These are phyloP conservation scores for Cystobasidium ongulense DNA, from an alignment of 768 basidiomycete genomes.

Conservation along the genomic window DNA sequence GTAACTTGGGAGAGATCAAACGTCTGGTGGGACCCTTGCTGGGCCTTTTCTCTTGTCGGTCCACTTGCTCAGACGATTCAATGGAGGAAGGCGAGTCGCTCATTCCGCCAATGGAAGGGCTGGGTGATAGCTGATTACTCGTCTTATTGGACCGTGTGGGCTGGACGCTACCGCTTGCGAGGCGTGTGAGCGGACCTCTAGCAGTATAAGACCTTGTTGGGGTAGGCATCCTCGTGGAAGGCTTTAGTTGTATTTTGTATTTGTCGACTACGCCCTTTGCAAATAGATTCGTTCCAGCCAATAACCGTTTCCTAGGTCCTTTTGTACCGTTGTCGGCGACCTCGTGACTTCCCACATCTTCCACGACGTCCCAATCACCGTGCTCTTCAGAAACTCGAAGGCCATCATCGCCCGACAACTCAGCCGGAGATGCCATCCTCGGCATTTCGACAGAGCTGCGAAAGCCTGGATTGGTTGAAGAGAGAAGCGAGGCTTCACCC, in stretches of 20 bases:
- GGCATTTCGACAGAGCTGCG: constrained; percentile 10
- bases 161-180: constrained; percentile 1
- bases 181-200: background rate
- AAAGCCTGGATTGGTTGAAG: background rate
- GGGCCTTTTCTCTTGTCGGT: background rate
- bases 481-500: background rate
- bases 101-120: constrained; percentile 12
- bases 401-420: background rate
- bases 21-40: background rate
- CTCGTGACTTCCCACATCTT: background rate
- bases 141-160: background rate
- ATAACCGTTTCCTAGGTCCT: constrained; percentile 1
- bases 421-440: background rate
- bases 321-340: background rate
- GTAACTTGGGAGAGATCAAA: background rate
- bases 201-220: constrained; percentile 16
- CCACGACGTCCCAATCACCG: constrained; percentile 23
- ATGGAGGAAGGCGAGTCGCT: constrained; percentile 1
- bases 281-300: constrained; percentile 15
- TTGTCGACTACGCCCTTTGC: constrained; percentile 28
- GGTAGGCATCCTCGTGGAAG: background rate
- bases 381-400: background rate
- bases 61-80: background rate
- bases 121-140: background rate
- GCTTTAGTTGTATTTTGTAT: constrained; percentile 24